phyloP scores from a whole-genome alignment of 202 grass and related monocot species.

The Eragrostis tef region DNA sequence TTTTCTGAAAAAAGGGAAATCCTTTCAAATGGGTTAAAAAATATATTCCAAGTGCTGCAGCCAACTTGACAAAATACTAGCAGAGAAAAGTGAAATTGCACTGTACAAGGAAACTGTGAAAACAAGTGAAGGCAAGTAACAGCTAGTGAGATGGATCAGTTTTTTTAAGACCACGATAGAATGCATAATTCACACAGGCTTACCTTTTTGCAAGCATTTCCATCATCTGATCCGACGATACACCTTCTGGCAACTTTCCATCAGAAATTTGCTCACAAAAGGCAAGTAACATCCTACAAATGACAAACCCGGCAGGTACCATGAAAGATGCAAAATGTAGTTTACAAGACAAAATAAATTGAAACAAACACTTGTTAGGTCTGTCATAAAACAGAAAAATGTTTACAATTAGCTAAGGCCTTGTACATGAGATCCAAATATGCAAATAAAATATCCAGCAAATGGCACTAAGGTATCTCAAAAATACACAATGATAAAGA shows the following conservation, averaged over 20 bases:
- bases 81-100: not conserved
- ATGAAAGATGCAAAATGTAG: slow-evolving; percentile 16
- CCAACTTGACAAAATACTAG: not conserved
- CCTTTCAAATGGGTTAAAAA: slow-evolving; percentile 5
- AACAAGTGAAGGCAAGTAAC: slow-evolving; percentile 21
- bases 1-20: slow-evolving; percentile 30
- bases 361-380: not conserved
- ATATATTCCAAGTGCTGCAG: not conserved
- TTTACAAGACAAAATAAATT: not conserved
- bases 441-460: not conserved
- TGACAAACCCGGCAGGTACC: slow-evolving; percentile 27
- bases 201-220: slow-evolving; percentile 81
- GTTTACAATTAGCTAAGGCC: not conserved
- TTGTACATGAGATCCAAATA: not conserved
- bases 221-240: slow-evolving; percentile 64
- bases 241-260: slow-evolving; percentile 53
- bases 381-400: not conserved
- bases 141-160: not conserved
- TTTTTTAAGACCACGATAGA: slow-evolving; percentile 10
- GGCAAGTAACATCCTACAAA: slow-evolving; percentile 77
- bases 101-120: slow-evolving; percentile 18
- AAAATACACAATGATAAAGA: not conserved
- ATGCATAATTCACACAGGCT: slow-evolving; percentile 19
- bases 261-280: slow-evolving; percentile 86
- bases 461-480: not conserved